Evolutionary conservation across 768 basidiomycete species (phyloP).

Genomic region (Boletus pseudopeckii): DNA sequence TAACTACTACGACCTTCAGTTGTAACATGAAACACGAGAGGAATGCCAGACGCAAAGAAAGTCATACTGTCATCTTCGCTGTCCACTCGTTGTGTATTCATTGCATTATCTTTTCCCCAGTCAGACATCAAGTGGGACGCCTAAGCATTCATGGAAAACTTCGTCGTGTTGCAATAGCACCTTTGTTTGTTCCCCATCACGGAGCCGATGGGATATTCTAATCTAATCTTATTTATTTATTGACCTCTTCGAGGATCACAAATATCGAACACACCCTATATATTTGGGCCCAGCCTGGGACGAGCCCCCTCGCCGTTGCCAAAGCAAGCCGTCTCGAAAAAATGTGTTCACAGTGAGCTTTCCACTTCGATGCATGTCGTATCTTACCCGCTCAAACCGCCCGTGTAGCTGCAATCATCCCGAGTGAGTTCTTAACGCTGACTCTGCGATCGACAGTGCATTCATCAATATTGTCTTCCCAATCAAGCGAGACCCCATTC

Average conservation of each 20-base stretch:
- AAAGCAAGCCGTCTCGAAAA: neutral
- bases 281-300: neutral
- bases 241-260: neutral
- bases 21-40: neutral
- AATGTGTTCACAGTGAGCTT: neutral
- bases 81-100: neutral
- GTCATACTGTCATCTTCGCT: neutral
- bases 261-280: neutral
- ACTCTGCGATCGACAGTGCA: neutral
- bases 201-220: neutral
- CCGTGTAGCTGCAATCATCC: neutral
- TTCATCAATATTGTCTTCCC: neutral
- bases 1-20: neutral
- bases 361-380: neutral
- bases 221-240: neutral
- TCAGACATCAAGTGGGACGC: neutral
- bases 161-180: neutral
- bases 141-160: neutral
- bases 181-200: too few species aligned
- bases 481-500: slow-evolving; percentile 6
- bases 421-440: neutral
- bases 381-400: neutral
- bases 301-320: neutral
- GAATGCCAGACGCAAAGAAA: neutral
- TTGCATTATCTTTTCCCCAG: neutral